Conservation (phyloP, 2,329 filamentous ascomycete genomes). For the Exophiala spinifera region DNA sequence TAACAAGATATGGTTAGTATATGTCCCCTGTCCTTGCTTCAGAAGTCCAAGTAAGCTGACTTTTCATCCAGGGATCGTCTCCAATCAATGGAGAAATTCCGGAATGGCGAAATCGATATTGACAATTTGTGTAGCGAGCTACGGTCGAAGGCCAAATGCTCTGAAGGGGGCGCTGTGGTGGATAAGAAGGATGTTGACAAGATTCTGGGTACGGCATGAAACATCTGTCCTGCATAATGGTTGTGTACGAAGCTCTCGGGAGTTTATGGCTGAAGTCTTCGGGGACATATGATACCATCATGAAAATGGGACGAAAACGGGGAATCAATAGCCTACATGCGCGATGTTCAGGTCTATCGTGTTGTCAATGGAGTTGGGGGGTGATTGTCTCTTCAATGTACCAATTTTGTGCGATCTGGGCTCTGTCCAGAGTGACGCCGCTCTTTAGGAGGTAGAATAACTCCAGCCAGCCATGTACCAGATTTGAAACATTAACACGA, state of each 20-base stretch:
- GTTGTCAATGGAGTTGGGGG: conserved; percentile 1
- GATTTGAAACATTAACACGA: not conserved
- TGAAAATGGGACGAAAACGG: conserved; percentile 12
- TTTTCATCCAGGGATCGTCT: conserved; percentile 71
- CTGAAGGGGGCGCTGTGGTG: conserved; percentile 81
- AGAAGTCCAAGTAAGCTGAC: conserved; percentile 41
- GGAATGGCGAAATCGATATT: conserved; percentile 87
- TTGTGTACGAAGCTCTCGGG: not conserved
- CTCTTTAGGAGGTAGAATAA: conserved; percentile 1
- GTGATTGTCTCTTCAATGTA: conserved; percentile 4
- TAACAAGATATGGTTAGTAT: conserved; percentile 84
- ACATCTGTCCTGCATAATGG: not conserved
- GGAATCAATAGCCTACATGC: not conserved
- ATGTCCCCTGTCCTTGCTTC: not conserved
- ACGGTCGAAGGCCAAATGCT: conserved; percentile 93
- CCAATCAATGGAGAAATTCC: conserved; percentile 80
- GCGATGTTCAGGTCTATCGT: not conserved
- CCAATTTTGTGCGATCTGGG: not conserved
- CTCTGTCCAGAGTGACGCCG: not conserved
- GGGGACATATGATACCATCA: conserved; percentile 14
- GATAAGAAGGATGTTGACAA: conserved; percentile 83
- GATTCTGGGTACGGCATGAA: conserved; percentile 53
- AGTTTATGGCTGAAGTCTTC: conserved; percentile 6
- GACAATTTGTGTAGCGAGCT: conserved; percentile 90
- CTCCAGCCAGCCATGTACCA: not conserved